Conservation (phyloP, 176 grass and related monocot species). For the Phragmites australis region DNA sequence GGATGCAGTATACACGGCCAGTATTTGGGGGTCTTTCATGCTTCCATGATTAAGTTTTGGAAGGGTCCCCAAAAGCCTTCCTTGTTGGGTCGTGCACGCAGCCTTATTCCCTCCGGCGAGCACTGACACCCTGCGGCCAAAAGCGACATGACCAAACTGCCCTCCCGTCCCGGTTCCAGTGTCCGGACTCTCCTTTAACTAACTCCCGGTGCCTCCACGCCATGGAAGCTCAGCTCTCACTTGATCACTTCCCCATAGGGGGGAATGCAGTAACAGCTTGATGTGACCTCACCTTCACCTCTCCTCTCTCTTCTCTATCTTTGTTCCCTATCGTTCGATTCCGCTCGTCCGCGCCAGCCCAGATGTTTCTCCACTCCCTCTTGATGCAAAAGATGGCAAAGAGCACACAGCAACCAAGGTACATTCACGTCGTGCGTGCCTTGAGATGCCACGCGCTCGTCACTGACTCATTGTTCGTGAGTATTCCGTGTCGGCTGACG, state of each 20-base stretch:
- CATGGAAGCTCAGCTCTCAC: conserved; percentile 15
- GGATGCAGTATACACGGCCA: background rate
- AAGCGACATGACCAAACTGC: conserved; percentile 40
- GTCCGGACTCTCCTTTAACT: background rate
- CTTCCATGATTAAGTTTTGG: conserved; percentile 7
- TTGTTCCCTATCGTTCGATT: background rate
- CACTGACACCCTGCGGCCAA: conserved; percentile 26
- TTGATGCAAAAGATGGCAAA: conserved; percentile 62
- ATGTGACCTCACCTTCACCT: conserved; percentile 26
- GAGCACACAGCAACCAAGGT: conserved; percentile 52
- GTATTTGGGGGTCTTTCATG: background rate
- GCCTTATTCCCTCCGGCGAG: conserved; percentile 40
- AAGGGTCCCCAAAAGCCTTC: conserved; percentile 39
- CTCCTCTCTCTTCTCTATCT: background rate
- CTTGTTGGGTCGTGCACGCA: conserved; percentile 48
- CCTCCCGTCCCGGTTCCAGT: background rate
- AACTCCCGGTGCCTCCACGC: conserved; percentile 30
- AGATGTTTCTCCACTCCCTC: conserved; percentile 58
- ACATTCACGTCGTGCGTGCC: background rate
- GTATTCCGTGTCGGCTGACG: background rate
- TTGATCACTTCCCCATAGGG: conserved; percentile 1
- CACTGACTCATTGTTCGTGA: background rate
- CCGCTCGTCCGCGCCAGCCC: conserved; percentile 12
- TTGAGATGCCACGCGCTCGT: background rate
- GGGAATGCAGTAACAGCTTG: conserved; percentile 24